These are phyloP conservation scores for Macrolepiota dolichaula DNA, from an alignment of 768 basidiomycete genomes.

Conservation along the genomic window DNA sequence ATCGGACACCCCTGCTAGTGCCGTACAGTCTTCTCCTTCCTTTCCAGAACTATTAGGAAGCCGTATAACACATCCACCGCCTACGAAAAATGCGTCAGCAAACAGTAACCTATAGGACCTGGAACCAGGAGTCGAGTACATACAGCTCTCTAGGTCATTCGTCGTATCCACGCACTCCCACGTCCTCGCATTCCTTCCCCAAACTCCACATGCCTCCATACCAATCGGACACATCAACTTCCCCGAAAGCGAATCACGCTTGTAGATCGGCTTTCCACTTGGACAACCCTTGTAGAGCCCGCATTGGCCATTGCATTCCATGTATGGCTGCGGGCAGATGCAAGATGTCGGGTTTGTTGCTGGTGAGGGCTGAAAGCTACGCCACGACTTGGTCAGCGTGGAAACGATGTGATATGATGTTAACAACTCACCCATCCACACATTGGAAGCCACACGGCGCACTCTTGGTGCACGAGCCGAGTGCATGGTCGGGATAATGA, in stretches of 20 bases:
- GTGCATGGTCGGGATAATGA: constrained; percentile 37
- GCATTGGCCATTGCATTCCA: constrained; percentile 49
- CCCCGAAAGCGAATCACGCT: constrained; percentile 25
- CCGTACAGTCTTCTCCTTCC: constrained; percentile 47
- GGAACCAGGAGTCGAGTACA: constrained; percentile 18
- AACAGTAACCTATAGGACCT: background rate
- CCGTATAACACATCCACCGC: constrained; percentile 44
- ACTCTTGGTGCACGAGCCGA: constrained; percentile 29
- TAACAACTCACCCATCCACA: constrained; percentile 36
- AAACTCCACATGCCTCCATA: constrained; percentile 40
- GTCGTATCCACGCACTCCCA: constrained; percentile 50
- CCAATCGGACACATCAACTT: constrained; percentile 34
- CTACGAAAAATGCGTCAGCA: constrained; percentile 20
- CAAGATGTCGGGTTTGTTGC: constrained; percentile 33
- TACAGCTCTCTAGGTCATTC: constrained; percentile 51
- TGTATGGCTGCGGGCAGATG: constrained; percentile 36
- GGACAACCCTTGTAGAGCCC: constrained; percentile 31
- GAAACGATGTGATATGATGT: background rate
- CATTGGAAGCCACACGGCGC: constrained; percentile 45
- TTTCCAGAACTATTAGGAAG: constrained; percentile 19
- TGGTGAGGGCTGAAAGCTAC: constrained; percentile 28
- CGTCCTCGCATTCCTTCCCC: constrained; percentile 30
- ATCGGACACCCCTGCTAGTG: constrained; percentile 43
- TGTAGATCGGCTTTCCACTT: constrained; percentile 23
- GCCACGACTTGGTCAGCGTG: background rate